Percentiles rank a stretch among this genome's conserved stretches.
phyloP scores from a whole-genome alignment of 1,284 basidiomycete species.

The Microbotryomycetes sp. region DNA sequence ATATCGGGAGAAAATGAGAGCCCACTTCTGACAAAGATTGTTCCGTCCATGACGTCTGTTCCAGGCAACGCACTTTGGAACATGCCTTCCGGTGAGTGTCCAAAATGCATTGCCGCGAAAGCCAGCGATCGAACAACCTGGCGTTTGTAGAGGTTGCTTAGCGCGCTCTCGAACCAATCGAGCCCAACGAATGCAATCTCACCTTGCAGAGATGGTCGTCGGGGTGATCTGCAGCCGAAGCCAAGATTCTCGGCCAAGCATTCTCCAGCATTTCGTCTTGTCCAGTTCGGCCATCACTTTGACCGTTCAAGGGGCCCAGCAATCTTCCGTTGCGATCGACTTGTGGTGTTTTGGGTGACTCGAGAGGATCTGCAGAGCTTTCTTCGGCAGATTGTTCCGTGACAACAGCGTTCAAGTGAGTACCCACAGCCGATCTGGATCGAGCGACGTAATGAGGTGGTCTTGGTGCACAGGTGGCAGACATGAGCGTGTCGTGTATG shows the following conservation, averaged over 20 bases:
- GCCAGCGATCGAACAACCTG: slow-evolving; percentile 31
- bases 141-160: neutral
- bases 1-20: no score
- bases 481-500: slow-evolving; percentile 33
- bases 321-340: neutral
- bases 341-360: neutral
- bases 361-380: neutral
- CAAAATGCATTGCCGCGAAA: slow-evolving; percentile 35
- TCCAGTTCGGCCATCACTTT: neutral
- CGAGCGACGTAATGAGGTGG: slow-evolving; percentile 9
- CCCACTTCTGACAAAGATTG: slow-evolving; percentile 28
- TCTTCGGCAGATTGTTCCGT: slow-evolving; percentile 3
- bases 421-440: slow-evolving; percentile 1
- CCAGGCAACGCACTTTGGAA: slow-evolving; percentile 29
- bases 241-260: slow-evolving; percentile 24
- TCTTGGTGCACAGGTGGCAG: slow-evolving; percentile 18
- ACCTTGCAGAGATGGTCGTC: slow-evolving; percentile 37
- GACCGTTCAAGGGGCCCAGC: neutral
- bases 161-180: neutral
- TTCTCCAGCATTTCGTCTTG: neutral
- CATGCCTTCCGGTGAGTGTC: slow-evolving; percentile 27
- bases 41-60: slow-evolving; percentile 33
- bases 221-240: slow-evolving; percentile 30
- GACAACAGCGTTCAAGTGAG: slow-evolving; percentile 4
- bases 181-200: neutral